Base-by-base conservation (phyloP, 2,329 filamentous ascomycete species). In the Ophiognomonia clavigignenti-juglandacearum region DNA sequence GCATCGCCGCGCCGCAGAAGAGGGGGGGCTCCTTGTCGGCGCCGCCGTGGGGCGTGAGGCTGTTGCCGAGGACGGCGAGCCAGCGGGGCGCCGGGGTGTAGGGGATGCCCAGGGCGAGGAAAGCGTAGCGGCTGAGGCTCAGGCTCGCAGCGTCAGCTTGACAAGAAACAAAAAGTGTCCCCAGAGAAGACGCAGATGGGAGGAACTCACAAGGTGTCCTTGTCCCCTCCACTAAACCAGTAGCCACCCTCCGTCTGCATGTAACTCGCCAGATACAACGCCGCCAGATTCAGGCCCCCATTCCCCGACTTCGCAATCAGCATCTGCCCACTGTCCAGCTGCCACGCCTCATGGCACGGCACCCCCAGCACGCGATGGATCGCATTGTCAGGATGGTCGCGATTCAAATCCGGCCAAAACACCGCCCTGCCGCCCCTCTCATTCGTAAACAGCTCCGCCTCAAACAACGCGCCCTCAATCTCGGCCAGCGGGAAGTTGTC, bases 191-290 rank as follows among this genome's bases (percentile, higher is more conserved):
- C n/a, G n/a, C n/a, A n/a, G n/a, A n/a, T n/a, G n/a, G n/a, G n/a
- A n/a, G n/a, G n/a, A n/a, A 41, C 49, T 40, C 39, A 51, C 49
- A 51, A 51, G 6, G 49, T 51, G 14, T 51, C 49, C 46, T 51
- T 51, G 13, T 51, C 49, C 18, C 49, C 49, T 4, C 49, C 49
- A 27, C 49, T 49, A 10, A 51, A 51, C 49, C 49, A 51, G 20
- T 43, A 51, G 13, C 40, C 46, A 9, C 49, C 49, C 27, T 49
- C 45, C 19, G 47, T 47, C 20, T 47, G 41, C 49, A 51, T 51
- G 6, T 51, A 34, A 34, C 40, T 39, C 19, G 49, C 46, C 34
- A 51, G 34, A 13, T 45, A 51, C 16, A 51, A 26, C n/a, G 49
- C 49, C 14, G 49, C 46, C 9, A 51, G 49, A 29, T 51, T 51